Percentiles rank a stretch among this genome's conserved stretches.
phyloP scores from a whole-genome alignment of 2,329 filamentous ascomycete species.

The Colletotrichum sidae region DNA sequence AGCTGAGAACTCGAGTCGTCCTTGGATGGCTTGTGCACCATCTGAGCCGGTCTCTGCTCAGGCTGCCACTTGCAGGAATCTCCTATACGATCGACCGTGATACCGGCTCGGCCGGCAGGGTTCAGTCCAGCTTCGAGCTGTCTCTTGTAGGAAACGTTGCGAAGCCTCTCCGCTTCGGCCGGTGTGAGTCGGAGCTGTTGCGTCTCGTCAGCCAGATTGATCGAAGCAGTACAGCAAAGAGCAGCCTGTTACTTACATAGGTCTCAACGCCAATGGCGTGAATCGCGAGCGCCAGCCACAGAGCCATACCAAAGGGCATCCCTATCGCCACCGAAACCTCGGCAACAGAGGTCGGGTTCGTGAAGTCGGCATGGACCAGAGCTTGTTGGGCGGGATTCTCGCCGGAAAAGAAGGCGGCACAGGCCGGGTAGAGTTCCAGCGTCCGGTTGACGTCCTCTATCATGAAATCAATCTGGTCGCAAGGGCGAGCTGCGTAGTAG shows the following conservation, averaged over 20 bases:
- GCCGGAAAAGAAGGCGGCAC: constrained; percentile 51
- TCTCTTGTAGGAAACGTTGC: constrained; percentile 63
- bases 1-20: constrained; percentile 2
- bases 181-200: constrained; percentile 61
- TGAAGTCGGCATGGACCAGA: constrained; percentile 47
- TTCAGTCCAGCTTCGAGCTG: constrained; percentile 63
- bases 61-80: constrained; percentile 44
- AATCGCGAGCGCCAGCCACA: constrained; percentile 52
- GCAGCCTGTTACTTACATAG: constrained; percentile 42
- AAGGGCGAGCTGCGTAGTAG: constrained; percentile 51
- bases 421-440: constrained; percentile 55
- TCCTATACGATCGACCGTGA: constrained; percentile 54
- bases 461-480: constrained; percentile 59
- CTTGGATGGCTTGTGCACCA: neutral
- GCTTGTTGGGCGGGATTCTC: constrained; percentile 41
- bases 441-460: constrained; percentile 42
- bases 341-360: constrained; percentile 39
- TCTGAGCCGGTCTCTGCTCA: neutral
- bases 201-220: neutral
- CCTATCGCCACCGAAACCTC: constrained; percentile 54
- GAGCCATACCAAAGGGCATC: constrained; percentile 59
- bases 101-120: constrained; percentile 57
- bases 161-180: constrained; percentile 60
- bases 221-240: accelerated
- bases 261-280: constrained; percentile 36